Evolutionary conservation across 768 basidiomycete species (phyloP).

Genomic region (Daedaleopsis nitida): DNA sequence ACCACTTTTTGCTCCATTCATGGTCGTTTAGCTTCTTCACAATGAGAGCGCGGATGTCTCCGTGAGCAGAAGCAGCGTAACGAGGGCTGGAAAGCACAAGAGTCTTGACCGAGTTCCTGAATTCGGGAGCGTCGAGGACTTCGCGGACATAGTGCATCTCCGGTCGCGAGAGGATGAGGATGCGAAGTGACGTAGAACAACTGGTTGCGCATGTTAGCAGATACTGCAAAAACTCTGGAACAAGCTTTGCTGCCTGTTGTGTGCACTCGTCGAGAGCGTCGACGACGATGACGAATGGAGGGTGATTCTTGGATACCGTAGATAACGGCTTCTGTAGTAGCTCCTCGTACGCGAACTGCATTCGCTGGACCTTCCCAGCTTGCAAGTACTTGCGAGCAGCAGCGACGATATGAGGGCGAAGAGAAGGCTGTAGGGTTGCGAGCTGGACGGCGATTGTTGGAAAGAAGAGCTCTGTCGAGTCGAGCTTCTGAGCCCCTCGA

Average conservation of each 20-base stretch:
- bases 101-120: not conserved
- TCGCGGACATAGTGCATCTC: not conserved
- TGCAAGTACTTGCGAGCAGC: not conserved
- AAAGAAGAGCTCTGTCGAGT: constrained; percentile 29
- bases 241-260: constrained; percentile 2
- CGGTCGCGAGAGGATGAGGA: constrained; percentile 1
- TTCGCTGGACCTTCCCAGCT: not conserved
- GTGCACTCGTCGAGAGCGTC: constrained; percentile 41
- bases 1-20: not conserved
- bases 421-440: constrained; percentile 19
- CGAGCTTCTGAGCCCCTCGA: constrained; percentile 17
- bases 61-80: not conserved
- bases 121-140: not conserved
- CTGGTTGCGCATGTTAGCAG: not conserved
- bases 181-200: not conserved
- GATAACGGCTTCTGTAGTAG: constrained; percentile 19
- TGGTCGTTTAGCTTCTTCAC: not conserved
- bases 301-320: not conserved
- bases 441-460: constrained; percentile 35
- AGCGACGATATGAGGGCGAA: constrained; percentile 8
- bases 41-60: not conserved
- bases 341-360: not conserved
- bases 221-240: not conserved
- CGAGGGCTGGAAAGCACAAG: not conserved
- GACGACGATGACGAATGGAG: constrained; percentile 33